Evolutionary conservation across 805 yeast species (phyloP).

Genomic region (Yueomyces sinensis): DNA sequence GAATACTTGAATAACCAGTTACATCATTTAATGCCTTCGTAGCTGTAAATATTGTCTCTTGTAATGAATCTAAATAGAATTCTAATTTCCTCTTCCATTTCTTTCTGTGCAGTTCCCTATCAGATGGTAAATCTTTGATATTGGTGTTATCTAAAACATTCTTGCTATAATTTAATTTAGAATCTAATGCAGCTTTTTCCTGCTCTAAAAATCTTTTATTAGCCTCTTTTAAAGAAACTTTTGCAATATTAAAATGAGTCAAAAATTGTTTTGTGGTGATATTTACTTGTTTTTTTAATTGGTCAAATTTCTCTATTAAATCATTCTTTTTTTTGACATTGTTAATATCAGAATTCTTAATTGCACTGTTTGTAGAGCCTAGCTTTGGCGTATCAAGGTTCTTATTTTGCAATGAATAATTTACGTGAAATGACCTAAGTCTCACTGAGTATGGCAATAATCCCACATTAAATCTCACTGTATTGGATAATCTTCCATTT

Average conservation of each 20-base stretch:
- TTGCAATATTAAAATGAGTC: slow-evolving; percentile 13
- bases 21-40: slow-evolving; percentile 70
- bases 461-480: no score
- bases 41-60: slow-evolving; percentile 43
- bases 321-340: no score
- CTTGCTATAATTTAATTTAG: slow-evolving; percentile 23
- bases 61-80: slow-evolving; percentile 40
- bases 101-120: slow-evolving; percentile 28
- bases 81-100: slow-evolving; percentile 33
- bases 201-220: slow-evolving; percentile 26
- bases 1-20: slow-evolving; percentile 82
- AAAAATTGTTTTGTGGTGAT: no score
- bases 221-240: slow-evolving; percentile 24
- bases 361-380: no score
- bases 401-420: no score
- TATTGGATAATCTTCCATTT: no score
- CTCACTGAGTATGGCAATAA: no score
- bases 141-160: slow-evolving; percentile 21
- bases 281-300: no score
- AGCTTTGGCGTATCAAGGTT: no score
- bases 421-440: no score
- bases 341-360: no score
- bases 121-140: slow-evolving; percentile 32
- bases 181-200: slow-evolving; percentile 17
- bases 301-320: no score